A percentile compares a stretch with the other conserved stretches of the same genome.
Evolutionary conservation across 441 rosid genomes (phyloP).

Genomic region (Populus hybrid): DNA sequence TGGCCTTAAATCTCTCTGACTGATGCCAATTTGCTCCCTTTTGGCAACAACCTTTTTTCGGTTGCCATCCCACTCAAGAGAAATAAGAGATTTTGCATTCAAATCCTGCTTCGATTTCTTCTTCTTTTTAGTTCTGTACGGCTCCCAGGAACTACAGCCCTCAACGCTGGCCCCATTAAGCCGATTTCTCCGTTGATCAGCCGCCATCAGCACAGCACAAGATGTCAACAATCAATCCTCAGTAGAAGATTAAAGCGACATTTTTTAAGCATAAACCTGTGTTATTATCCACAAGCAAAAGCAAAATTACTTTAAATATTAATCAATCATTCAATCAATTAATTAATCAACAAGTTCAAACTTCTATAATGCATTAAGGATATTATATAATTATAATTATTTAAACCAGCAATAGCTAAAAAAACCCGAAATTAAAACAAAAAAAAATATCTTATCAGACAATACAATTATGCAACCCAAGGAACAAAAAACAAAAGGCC

Average conservation of each 20-base stretch:
- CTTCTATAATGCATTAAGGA: neutral
- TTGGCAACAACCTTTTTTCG: constrained; percentile 65
- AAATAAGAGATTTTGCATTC: constrained; percentile 59
- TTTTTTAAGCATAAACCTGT: neutral
- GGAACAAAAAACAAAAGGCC: neutral
- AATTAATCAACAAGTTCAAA: neutral
- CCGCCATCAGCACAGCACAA: constrained; percentile 55
- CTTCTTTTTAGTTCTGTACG: constrained; percentile 64
- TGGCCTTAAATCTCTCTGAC: constrained; percentile 60
- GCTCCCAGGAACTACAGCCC: constrained; percentile 57
- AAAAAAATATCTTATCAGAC: neutral
- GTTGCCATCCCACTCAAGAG: constrained; percentile 78
- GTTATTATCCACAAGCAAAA: neutral
- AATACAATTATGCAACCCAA: neutral
- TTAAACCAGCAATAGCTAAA: no score
- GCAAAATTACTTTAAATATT: neutral
- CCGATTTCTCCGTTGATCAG: constrained; percentile 79
- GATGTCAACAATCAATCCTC: constrained; percentile 24
- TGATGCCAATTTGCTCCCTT: constrained; percentile 80
- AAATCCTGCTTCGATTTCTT: constrained; percentile 47
- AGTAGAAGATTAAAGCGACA: constrained; percentile 7
- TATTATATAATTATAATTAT: no score
- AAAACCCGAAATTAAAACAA: neutral
- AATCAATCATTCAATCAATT: no score
- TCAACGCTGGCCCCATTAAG: constrained; percentile 55